Percentiles rank a stretch among this genome's conserved stretches.
These are phyloP conservation scores for Kokia cookei DNA, from an alignment of 441 rosid genomes.

Conservation along the genomic window DNA sequence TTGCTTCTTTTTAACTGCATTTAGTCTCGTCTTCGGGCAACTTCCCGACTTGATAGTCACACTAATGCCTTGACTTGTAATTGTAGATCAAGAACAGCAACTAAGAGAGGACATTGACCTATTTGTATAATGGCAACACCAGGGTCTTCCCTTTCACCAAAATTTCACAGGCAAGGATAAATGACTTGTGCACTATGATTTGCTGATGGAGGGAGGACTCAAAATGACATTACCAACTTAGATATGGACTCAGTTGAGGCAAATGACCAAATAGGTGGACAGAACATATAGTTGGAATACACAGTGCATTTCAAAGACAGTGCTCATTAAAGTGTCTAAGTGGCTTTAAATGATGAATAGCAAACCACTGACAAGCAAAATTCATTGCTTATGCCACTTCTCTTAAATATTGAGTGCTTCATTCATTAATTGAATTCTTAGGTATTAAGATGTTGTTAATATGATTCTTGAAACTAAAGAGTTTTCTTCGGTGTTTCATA, in stretches of 20 bases:
- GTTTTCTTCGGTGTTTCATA: background rate
- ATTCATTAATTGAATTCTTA: background rate
- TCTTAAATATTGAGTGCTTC: background rate
- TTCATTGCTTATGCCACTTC: background rate
- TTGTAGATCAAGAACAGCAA: slow-evolving; percentile 51
- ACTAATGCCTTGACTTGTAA: background rate
- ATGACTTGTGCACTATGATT: slow-evolving; percentile 69
- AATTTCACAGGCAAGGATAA: slow-evolving; percentile 51
- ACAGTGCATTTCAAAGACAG: background rate
- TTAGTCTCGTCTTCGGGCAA: background rate
- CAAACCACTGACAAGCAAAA: background rate
- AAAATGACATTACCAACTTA: background rate
- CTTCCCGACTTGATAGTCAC: background rate
- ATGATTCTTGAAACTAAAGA: background rate
- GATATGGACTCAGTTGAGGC: background rate
- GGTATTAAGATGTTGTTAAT: background rate
- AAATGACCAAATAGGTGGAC: background rate
- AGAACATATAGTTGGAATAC: background rate
- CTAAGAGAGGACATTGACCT: slow-evolving; percentile 60
- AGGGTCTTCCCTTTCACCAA: slow-evolving; percentile 49
- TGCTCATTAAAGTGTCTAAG: background rate
- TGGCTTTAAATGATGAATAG: background rate
- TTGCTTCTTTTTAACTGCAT: background rate
- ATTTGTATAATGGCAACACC: slow-evolving; percentile 59
- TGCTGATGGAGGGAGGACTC: slow-evolving; percentile 26